These are phyloP conservation scores for Parasarocladium wereldwijsianum DNA, from an alignment of 2,329 filamentous ascomycete genomes.

Conservation along the genomic window DNA sequence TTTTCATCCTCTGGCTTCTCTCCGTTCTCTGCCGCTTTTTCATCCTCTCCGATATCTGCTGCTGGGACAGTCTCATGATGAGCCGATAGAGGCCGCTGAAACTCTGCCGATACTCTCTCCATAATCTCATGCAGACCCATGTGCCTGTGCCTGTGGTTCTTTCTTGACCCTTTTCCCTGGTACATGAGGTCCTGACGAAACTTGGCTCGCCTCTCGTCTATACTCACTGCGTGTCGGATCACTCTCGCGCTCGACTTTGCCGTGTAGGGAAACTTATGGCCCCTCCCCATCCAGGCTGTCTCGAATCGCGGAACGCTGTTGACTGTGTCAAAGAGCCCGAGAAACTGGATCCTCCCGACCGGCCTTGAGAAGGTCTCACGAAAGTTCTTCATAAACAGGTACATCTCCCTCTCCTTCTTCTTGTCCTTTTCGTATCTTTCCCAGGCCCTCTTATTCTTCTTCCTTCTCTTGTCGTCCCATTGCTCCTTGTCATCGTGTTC, in stretches of 20 bases:
- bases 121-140: too few relatives aligned
- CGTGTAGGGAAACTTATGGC: conserved; percentile 60
- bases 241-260: conserved; percentile 41
- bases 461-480: too few relatives aligned
- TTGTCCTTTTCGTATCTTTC: conserved; percentile 20
- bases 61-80: too few relatives aligned
- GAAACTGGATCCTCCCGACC: conserved; percentile 56
- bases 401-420: conserved; percentile 35
- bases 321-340: conserved; percentile 72
- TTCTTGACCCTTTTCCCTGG: conserved; percentile 19
- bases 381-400: conserved; percentile 64
- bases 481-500: conserved; percentile 5
- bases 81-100: too few relatives aligned
- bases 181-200: conserved; percentile 58
- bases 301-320: conserved; percentile 71
- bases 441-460: conserved; percentile 16
- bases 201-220: conserved; percentile 57
- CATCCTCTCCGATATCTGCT: too few relatives aligned
- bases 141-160: conserved; percentile 10
- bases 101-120: too few relatives aligned
- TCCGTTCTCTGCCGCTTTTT: too few relatives aligned
- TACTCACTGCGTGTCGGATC: conserved; percentile 55
- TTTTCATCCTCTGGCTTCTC: too few relatives aligned
- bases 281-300: conserved; percentile 61
- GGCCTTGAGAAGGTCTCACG: conserved; percentile 69